These are phyloP conservation scores for Beverwykella pulmonaria DNA, from an alignment of 495 filamentous ascomycete species.

Conservation along the genomic window DNA sequence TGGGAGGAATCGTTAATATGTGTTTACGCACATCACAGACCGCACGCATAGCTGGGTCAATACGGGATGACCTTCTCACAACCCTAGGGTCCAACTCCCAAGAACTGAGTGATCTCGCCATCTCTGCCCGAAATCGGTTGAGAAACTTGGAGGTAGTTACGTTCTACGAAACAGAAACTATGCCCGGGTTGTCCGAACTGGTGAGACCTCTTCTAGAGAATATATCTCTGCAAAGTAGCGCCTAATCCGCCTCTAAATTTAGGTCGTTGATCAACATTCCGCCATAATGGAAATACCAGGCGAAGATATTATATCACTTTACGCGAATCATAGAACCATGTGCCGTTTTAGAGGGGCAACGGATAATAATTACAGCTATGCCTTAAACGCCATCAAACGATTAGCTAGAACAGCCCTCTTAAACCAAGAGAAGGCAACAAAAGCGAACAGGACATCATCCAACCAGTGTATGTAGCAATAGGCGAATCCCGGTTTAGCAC, in stretches of 20 bases:
- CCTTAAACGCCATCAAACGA: slow-evolving; percentile 8
- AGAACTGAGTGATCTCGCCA: slow-evolving; percentile 8
- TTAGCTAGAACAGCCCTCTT: slow-evolving; percentile 4
- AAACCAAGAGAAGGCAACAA: slow-evolving; percentile 6
- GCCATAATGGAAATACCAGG: slow-evolving; percentile 26
- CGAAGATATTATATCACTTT: slow-evolving; percentile 26
- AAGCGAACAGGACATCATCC: slow-evolving; percentile 5
- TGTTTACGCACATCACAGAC: slow-evolving; percentile 2
- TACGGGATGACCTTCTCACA: slow-evolving; percentile 20
- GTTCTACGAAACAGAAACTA: slow-evolving; percentile 27
- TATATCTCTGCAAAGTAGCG: neutral
- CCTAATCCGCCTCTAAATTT: slow-evolving; percentile 6
- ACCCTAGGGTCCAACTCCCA: slow-evolving; percentile 15
- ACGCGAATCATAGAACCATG: slow-evolving; percentile 33
- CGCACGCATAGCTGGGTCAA: slow-evolving; percentile 2
- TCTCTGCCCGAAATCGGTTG: slow-evolving; percentile 13
- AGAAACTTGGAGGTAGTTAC: slow-evolving; percentile 21
- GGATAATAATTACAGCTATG: slow-evolving; percentile 12
- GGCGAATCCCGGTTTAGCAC: neutral
- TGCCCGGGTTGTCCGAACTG: neutral
- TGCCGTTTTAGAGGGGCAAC: slow-evolving; percentile 28
- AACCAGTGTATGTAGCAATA: slow-evolving; percentile 20
- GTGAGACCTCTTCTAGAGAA: slow-evolving; percentile 4
- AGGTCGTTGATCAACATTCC: slow-evolving; percentile 31
- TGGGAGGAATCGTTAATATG: slow-evolving; percentile 27